Evolutionary conservation across 208 protist genomes (phyloP), one percentile per base, ranked within the genome.

Genomic region (Trypanosoma platydactyli): DNA sequence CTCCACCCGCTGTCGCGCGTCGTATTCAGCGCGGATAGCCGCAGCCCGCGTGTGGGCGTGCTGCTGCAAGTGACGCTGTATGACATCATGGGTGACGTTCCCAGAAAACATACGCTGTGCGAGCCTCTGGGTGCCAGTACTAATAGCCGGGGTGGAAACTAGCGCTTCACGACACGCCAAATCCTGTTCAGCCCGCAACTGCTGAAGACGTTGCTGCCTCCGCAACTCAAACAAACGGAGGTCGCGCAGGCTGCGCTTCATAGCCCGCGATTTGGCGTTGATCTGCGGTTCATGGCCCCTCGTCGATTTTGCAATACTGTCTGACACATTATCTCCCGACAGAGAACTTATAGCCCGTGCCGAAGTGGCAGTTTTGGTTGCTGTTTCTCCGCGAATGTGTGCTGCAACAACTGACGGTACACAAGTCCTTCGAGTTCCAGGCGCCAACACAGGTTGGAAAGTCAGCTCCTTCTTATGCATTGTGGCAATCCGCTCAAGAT

Each of bases 181-280:
- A n/a, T 64, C 66, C 20, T n/a, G 54, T 42, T 71, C 66, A 18
- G 20, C 29, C 12, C 50, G 33, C 25, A 63, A 33, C 22, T 71
- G 33, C 33, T 46, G 35, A 15, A 59, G 22, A 29, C 56, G 54
- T 20, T 57, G 54, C 54, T 54, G 53, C 25, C 64, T n/a, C 27
- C 54, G 42, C 48, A 30, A 49, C 25, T 71, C 64, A 49, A 63
- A 61, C 18, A 64, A 6, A 15, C 22, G 44, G 16, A 71, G 64
- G 44, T 63, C 56, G n/a, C 51, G 27, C 25, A 71, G 3, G 30
- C 54, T 50, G n/a, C 56, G 64, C 30, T 29, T 16, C 64, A 61
- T 61, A 3, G 5, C 16, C 24, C 54, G 64, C 18, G 56, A 64
- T 16, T 53, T 5, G n/a, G 38, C 11, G 44, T 71, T 71, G 44